Evolutionary conservation across 768 basidiomycete species (phyloP), one percentile per base, ranked within the genome.

Genomic region (Xerocomellus chrysenteron): DNA sequence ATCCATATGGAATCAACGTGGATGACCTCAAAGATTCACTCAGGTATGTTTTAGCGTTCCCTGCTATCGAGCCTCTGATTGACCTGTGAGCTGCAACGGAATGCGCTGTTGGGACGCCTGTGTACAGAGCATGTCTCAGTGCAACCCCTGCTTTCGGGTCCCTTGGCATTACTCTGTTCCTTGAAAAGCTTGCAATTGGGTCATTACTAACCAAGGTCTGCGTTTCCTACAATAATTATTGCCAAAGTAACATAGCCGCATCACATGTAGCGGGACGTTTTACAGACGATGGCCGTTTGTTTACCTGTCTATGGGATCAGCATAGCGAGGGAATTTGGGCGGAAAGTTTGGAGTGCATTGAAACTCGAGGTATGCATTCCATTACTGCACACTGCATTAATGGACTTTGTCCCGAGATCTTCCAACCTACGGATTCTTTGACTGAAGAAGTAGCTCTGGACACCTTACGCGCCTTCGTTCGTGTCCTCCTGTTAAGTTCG

Each of bases 1-100:
- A 98, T 67, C 94, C 93, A 17, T 94, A 96, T 69, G 89, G 90
- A 4, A 95, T 99, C 56, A 90, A 87, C 3, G 78, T 90, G 0
- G 92, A 95, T 33, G 91, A 98, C 67, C 80, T 99, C 21, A 88
- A 89, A 64, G 61, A 68, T 50, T 77, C 87, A 2, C 79, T 98
- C 16, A 79, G 86, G 90, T 88, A 64, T 42, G 75, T 62, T 37
- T 37, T 26, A 8, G 26, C 13, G 4, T 37, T 39, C 8, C 7
- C 12, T 50, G 1, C 4, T 24, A 16, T 24, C 6, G 53, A 3
- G 26, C 32, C 37, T 47, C 19, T 14, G 4, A 47, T 52, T 63
- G 17, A 60, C 37, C n/a, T 44, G 12, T 43, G 40, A 28, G 11
- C 40, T 46, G 47, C 24, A 26, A 41, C 28, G 49, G 16, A 47